These are phyloP conservation scores for Dictyostelium brefeldianum DNA, from an alignment of 78 protist species.

Conservation along the genomic window DNA sequence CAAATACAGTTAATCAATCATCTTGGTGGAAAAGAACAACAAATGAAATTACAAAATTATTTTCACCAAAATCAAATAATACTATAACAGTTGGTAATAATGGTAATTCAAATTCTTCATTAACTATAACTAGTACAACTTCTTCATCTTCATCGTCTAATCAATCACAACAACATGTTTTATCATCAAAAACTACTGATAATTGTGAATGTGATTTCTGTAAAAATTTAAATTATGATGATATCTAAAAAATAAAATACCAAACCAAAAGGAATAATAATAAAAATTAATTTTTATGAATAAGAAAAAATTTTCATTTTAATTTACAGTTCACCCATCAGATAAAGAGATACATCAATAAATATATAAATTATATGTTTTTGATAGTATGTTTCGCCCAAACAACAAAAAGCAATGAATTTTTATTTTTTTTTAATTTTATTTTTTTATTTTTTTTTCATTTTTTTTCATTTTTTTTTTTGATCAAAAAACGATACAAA, in stretches of 20 bases:
- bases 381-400: no score
- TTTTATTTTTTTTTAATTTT: background rate
- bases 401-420: no score
- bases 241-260: background rate
- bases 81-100: background rate
- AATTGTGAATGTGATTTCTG: slow-evolving; percentile 67
- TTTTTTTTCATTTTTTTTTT: background rate
- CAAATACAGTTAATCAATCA: background rate
- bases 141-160: background rate
- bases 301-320: background rate
- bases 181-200: background rate
- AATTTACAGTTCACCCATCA: no score
- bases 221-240: background rate
- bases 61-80: background rate
- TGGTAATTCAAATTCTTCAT: background rate
- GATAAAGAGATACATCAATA: no score
- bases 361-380: background rate
- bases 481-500: background rate
- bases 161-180: background rate
- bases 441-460: background rate
- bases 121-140: slow-evolving; percentile 33
- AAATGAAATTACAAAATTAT: slow-evolving; percentile 30
- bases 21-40: slow-evolving; percentile 58
- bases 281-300: no score
- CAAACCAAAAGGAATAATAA: background rate